A percentile compares a stretch with the other conserved stretches of the same genome.
Conservation (phyloP, 2,329 filamentous ascomycete species). For the Neofusicoccum sp. region DNA sequence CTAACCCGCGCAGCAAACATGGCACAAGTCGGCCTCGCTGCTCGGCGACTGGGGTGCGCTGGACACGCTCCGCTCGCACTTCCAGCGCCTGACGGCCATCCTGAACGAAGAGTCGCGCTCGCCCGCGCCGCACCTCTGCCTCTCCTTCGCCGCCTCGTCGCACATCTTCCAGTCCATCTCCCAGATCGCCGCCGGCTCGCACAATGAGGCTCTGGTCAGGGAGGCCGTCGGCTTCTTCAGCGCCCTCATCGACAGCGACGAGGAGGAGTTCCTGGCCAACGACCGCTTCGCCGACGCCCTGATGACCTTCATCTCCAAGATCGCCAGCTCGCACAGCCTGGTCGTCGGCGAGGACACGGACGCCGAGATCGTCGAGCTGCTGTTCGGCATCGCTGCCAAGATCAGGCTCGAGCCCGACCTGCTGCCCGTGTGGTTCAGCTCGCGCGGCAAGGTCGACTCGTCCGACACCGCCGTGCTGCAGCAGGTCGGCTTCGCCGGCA, state of each 20-base stretch:
- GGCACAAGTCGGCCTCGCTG: constrained; percentile 58
- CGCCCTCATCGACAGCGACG: constrained; percentile 91
- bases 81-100: constrained; percentile 64
- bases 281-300: constrained; percentile 82
- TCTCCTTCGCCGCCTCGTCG: constrained; percentile 80
- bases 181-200: constrained; percentile 82
- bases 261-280: constrained; percentile 91
- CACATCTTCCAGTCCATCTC: constrained; percentile 89
- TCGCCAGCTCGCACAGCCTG: constrained; percentile 72
- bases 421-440: constrained; percentile 87
- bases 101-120: constrained; percentile 88
- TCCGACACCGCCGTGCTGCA: constrained; percentile 49
- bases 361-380: constrained; percentile 83
- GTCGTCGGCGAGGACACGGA: constrained; percentile 80
- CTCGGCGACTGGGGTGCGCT: constrained; percentile 55
- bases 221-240: constrained; percentile 86
- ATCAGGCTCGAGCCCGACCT: constrained; percentile 88
- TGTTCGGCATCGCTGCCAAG: constrained; percentile 96
- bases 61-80: constrained; percentile 53
- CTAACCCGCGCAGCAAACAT: constrained; percentile 54
- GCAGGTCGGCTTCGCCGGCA: constrained; percentile 75
- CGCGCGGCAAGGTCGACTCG: constrained; percentile 45
- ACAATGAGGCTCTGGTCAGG: constrained; percentile 82
- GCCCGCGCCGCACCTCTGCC: constrained; percentile 87
- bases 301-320: constrained; percentile 81